These are phyloP conservation scores for Fusarium algeriense DNA, from an alignment of 2,329 filamentous ascomycete species.

Conservation along the genomic window DNA sequence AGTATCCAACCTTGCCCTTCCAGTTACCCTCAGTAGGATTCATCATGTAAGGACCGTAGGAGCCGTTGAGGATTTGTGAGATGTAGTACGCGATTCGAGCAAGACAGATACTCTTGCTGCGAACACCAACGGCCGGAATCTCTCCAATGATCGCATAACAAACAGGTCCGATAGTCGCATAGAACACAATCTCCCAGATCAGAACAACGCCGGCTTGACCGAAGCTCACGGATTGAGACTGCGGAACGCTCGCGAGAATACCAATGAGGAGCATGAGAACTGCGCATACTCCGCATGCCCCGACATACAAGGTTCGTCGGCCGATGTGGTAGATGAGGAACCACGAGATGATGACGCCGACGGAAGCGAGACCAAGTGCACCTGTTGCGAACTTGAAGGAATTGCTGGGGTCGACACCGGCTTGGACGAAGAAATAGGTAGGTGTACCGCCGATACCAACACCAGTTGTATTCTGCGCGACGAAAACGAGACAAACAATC, in stretches of 20 bases:
- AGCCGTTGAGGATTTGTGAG: constrained; percentile 47
- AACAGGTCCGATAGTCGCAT: constrained; percentile 58
- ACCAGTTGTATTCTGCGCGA: constrained; percentile 56
- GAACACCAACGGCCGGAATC: constrained; percentile 56
- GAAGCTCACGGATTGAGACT: constrained; percentile 43
- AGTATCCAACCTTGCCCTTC: constrained; percentile 53
- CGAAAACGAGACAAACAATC: constrained; percentile 59
- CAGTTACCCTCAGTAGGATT: constrained; percentile 52
- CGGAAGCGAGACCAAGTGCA: constrained; percentile 56
- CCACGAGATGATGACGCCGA: constrained; percentile 59
- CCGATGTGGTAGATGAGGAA: constrained; percentile 52
- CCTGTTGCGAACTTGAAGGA: constrained; percentile 58
- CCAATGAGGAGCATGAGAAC: constrained; percentile 56
- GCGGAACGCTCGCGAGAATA: constrained; percentile 46
- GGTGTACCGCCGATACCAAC: constrained; percentile 56
- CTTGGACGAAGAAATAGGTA: constrained; percentile 63
- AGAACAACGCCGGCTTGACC: constrained; percentile 56
- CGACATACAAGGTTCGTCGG: constrained; percentile 56
- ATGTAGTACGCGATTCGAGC: constrained; percentile 51
- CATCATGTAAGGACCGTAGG: constrained; percentile 51
- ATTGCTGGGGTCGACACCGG: constrained; percentile 54
- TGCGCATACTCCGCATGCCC: constrained; percentile 56
- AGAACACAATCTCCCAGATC: constrained; percentile 59
- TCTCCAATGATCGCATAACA: constrained; percentile 59
- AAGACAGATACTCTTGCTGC: constrained; percentile 58